Evolutionary conservation across 2,329 filamentous ascomycete species (phyloP).

Genomic region (Kalaharituber pfeilii): DNA sequence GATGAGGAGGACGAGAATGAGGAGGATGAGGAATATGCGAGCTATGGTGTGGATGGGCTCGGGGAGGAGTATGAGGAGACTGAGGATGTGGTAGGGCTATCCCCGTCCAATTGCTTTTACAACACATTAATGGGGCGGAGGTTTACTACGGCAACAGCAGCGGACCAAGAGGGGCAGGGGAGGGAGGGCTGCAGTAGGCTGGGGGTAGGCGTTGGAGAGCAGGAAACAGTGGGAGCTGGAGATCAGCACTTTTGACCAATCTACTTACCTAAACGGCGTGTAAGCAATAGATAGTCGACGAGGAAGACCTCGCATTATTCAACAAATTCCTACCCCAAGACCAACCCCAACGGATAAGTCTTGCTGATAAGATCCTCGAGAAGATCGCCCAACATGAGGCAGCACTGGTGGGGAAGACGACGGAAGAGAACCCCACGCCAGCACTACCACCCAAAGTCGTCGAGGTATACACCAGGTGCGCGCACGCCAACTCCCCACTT

Average conservation of each 20-base stretch:
- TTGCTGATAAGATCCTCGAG: constrained; percentile 81
- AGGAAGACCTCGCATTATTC: constrained; percentile 75
- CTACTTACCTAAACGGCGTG: not conserved
- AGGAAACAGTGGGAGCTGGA: not conserved
- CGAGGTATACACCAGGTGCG: constrained; percentile 78
- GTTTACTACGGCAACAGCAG: too few species aligned
- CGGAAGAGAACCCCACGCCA: constrained; percentile 51
- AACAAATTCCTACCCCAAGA: constrained; percentile 73
- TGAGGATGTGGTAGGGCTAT: constrained; percentile 35
- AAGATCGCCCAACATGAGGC: constrained; percentile 90
- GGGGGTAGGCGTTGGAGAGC: too few species aligned
- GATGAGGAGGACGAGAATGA: constrained; percentile 36
- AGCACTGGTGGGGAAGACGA: constrained; percentile 30
- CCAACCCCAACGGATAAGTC: constrained; percentile 56
- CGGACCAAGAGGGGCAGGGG: too few species aligned
- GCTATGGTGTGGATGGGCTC: constrained; percentile 37
- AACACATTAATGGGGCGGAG: too few species aligned
- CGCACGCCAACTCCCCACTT: constrained; percentile 6
- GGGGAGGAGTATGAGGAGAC: constrained; percentile 23
- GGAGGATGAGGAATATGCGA: constrained; percentile 33
- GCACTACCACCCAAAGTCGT: constrained; percentile 81
- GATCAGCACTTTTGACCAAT: too few species aligned
- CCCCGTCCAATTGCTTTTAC: too few species aligned
- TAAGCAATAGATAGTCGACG: constrained; percentile 61
- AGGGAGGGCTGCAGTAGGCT: too few species aligned